Evolutionary conservation across 768 basidiomycete species (phyloP).

Genomic region (Termitomyces sp.): DNA sequence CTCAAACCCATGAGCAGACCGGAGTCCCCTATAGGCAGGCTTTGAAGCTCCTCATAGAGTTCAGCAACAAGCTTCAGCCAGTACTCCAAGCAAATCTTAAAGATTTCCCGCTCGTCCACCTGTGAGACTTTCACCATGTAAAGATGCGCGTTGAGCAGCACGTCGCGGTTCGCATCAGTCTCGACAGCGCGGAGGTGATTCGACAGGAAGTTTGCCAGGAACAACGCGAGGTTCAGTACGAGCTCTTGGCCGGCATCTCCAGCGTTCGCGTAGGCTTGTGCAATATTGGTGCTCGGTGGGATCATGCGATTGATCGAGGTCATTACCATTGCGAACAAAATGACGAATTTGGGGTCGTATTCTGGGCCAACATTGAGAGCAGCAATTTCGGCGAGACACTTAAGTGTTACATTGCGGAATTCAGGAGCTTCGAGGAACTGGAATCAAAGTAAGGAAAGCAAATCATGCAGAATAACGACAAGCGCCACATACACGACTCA

Average conservation of each 20-base stretch:
- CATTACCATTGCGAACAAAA: slow-evolving; percentile 98
- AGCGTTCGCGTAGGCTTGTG: slow-evolving; percentile 85
- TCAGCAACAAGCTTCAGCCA: slow-evolving; percentile 96
- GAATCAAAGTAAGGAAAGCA: slow-evolving; percentile 10
- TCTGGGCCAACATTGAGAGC: slow-evolving; percentile 92
- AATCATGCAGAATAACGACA: not conserved
- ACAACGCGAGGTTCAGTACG: slow-evolving; percentile 94
- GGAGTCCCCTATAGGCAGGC: slow-evolving; percentile 82
- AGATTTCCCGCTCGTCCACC: slow-evolving; percentile 97
- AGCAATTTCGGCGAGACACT: slow-evolving; percentile 96
- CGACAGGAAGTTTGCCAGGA: slow-evolving; percentile 94
- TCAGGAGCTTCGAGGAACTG: slow-evolving; percentile 97
- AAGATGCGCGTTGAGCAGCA: slow-evolving; percentile 92
- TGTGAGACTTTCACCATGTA: slow-evolving; percentile 99
- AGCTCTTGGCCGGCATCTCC: slow-evolving; percentile 94
- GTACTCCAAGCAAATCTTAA: slow-evolving; percentile 99
- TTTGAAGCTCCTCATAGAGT: slow-evolving; percentile 96
- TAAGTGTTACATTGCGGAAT: slow-evolving; percentile 95
- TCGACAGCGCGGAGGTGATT: slow-evolving; percentile 94
- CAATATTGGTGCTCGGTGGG: slow-evolving; percentile 91
- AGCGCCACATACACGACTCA: slow-evolving; percentile 73
- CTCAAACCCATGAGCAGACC: slow-evolving; percentile 88
- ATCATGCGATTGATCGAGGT: slow-evolving; percentile 96
- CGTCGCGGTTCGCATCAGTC: slow-evolving; percentile 84
- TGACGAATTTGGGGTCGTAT: slow-evolving; percentile 97